These are phyloP conservation scores for Lentinus tigrinus DNA, from an alignment of 768 basidiomycete genomes.

Conservation along the genomic window DNA sequence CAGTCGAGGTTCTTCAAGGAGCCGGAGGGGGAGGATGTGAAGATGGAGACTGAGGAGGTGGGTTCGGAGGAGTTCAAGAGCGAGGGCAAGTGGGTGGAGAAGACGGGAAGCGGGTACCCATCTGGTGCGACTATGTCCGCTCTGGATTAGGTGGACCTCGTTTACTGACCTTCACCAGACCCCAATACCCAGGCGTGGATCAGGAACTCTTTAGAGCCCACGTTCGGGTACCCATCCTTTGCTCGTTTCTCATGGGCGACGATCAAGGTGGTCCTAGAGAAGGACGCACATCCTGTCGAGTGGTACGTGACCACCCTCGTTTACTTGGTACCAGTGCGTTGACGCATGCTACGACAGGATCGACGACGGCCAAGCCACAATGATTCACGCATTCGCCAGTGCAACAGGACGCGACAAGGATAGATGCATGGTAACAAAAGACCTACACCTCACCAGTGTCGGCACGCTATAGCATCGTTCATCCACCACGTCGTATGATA, in stretches of 20 bases:
- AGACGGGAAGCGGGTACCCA: conserved; percentile 87
- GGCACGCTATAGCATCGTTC: conserved; percentile 50
- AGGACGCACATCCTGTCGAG: conserved; percentile 71
- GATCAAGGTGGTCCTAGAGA: conserved; percentile 80
- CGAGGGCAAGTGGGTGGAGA: conserved; percentile 30
- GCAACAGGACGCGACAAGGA: conserved; percentile 75
- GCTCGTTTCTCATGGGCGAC: conserved; percentile 97
- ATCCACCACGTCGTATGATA: not conserved
- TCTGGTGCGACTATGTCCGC: conserved; percentile 63
- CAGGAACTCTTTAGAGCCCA: conserved; percentile 68
- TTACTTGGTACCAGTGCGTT: not conserved
- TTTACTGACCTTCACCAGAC: conserved; percentile 45
- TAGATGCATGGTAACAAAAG: conserved; percentile 66
- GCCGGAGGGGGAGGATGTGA: not conserved
- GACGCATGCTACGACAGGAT: conserved; percentile 47
- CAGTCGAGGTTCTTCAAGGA: conserved; percentile 19
- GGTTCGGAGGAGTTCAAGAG: not conserved
- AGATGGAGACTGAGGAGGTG: not conserved
- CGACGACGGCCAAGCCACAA: conserved; percentile 78
- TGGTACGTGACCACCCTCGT: conserved; percentile 52
- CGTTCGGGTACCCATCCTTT: conserved; percentile 89
- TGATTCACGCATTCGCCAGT: conserved; percentile 72
- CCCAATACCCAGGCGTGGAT: conserved; percentile 93
- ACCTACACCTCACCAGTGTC: conserved; percentile 72
- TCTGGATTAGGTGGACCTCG: not conserved